Conservation (phyloP, 1,284 basidiomycete species). For the Pseudozyma pruni region DNA sequence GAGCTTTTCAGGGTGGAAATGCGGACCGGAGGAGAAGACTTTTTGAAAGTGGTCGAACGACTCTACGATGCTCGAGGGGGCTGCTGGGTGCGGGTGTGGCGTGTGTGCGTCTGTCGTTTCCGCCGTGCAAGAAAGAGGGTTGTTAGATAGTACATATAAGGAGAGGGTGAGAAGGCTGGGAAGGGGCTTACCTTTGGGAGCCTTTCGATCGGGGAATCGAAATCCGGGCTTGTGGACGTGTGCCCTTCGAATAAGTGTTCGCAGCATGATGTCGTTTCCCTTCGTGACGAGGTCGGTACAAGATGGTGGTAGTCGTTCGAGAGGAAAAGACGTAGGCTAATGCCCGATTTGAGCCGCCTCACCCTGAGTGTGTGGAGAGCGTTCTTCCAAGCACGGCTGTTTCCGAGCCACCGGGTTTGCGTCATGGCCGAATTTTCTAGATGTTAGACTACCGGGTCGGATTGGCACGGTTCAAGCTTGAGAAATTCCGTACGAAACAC, state of each 20-base stretch:
- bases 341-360: conserved; percentile 31
- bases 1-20: conserved; percentile 63
- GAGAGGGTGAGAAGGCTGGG: background rate
- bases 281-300: too few relatives aligned
- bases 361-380: conserved; percentile 12
- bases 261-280: conserved; percentile 57
- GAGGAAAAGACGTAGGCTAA: too few relatives aligned
- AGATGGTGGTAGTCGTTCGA: background rate
- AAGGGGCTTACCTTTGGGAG: conserved; percentile 45
- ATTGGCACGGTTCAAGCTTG: too few relatives aligned
- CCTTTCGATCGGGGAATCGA: conserved; percentile 58
- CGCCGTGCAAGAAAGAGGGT: background rate
- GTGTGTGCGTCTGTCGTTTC: conserved; percentile 39
- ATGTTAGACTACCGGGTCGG: background rate
- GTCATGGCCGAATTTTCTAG: background rate
- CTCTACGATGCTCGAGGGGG: conserved; percentile 51
- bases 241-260: conserved; percentile 50
- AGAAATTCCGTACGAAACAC: background rate
- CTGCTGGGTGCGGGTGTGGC: conserved; percentile 64
- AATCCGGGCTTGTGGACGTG: conserved; percentile 56
- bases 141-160: background rate
- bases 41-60: conserved; percentile 62
- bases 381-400: background rate
- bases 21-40: conserved; percentile 58
- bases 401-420: conserved; percentile 6